phyloP scores from a whole-genome alignment of 805 yeast genomes.

The Candida maesae region DNA sequence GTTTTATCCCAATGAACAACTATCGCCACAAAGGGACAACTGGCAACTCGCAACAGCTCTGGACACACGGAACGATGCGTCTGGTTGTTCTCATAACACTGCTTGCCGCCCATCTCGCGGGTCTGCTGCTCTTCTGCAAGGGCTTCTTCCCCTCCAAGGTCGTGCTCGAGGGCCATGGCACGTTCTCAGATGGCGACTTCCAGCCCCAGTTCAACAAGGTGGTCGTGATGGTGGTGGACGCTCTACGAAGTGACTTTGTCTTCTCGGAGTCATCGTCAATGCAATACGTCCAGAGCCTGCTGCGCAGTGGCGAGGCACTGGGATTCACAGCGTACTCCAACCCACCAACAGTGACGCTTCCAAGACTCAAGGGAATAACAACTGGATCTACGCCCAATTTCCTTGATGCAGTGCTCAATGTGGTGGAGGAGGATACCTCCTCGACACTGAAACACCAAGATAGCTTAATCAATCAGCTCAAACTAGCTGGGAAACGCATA shows the following conservation, averaged over 20 bases:
- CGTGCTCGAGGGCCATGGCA: slow-evolving; percentile 58
- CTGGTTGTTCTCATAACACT: slow-evolving; percentile 2
- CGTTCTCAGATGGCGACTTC: slow-evolving; percentile 28
- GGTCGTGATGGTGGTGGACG: slow-evolving; percentile 87
- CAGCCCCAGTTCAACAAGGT: slow-evolving; percentile 58
- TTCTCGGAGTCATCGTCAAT: slow-evolving; percentile 64
- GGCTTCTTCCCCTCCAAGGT: slow-evolving; percentile 95
- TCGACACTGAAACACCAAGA: slow-evolving; percentile 67
- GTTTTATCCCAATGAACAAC: no score
- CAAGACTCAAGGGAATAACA: slow-evolving; percentile 87
- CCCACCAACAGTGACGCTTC: slow-evolving; percentile 96
- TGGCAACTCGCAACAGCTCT: no score
- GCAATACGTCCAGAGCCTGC: slow-evolving; percentile 58
- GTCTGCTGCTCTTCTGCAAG: slow-evolving; percentile 59
- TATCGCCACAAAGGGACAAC: no score
- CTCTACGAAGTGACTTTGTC: slow-evolving; percentile 84
- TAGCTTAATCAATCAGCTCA: slow-evolving; percentile 79
- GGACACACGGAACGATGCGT: no score
- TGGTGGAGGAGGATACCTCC: slow-evolving; percentile 85
- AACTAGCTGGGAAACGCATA: slow-evolving; percentile 34
- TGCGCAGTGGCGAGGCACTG: slow-evolving; percentile 65
- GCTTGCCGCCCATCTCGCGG: slow-evolving; percentile 40
- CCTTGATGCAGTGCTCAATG: slow-evolving; percentile 88
- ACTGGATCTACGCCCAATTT: slow-evolving; percentile 95
- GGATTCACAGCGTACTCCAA: slow-evolving; percentile 90